Percentiles rank a stretch among this genome's conserved stretches.
phyloP scores from a whole-genome alignment of 371 early-diverging fungal genomes.

The Rhizopus delemar region DNA sequence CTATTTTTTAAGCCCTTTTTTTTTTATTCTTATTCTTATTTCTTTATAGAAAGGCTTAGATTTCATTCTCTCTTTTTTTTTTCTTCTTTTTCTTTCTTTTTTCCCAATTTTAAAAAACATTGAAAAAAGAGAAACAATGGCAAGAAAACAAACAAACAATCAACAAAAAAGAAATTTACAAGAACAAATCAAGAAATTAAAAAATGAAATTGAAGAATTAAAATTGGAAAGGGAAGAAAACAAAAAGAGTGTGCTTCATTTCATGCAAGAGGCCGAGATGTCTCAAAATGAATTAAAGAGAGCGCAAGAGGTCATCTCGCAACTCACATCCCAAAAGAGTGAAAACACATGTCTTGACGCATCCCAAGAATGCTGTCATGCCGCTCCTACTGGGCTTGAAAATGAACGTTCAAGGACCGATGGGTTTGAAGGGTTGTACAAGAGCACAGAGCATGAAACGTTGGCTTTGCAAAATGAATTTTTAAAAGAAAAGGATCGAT shows the following conservation, averaged over 20 bases:
- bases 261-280: slow-evolving; percentile 41
- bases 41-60: neutral
- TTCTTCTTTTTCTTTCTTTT: neutral
- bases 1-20: neutral
- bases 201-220: slow-evolving; percentile 44
- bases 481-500: slow-evolving; percentile 17
- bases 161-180: slow-evolving; percentile 29
- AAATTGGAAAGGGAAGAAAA: slow-evolving; percentile 41
- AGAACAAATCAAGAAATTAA: slow-evolving; percentile 29
- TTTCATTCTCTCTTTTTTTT: neutral
- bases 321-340: slow-evolving; percentile 5
- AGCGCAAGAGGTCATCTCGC: slow-evolving; percentile 23
- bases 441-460: neutral
- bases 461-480: slow-evolving; percentile 1
- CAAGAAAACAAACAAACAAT: slow-evolving; percentile 17
- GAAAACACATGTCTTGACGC: slow-evolving; percentile 3
- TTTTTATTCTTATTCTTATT: no score
- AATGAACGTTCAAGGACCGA: neutral
- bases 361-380: neutral
- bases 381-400: neutral
- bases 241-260: slow-evolving; percentile 43
- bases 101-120: neutral
- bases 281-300: slow-evolving; percentile 27
- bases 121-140: slow-evolving; percentile 9
- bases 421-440: neutral